Evolutionary conservation across 768 basidiomycete genomes (phyloP).

Genomic region (Rhodosporidiobolus sp.): DNA sequence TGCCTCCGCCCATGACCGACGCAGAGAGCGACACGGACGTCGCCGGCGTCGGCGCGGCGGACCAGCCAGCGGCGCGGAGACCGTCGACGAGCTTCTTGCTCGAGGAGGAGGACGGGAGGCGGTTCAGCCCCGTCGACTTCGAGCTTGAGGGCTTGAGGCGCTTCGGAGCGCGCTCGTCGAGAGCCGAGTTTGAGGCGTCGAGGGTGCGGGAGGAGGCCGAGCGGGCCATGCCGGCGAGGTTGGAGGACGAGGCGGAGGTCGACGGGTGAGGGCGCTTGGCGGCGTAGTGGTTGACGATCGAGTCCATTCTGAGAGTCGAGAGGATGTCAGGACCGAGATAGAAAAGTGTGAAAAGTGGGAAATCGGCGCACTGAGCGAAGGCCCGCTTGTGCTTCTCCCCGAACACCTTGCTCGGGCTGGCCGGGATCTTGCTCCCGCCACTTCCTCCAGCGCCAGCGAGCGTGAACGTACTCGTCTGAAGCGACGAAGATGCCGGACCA

Average conservation of each 20-base stretch:
- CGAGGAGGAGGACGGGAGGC: not conserved
- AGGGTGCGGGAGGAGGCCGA: not conserved
- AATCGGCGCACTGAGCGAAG: constrained; percentile 15
- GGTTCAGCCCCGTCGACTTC: not conserved
- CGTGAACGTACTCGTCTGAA: not conserved
- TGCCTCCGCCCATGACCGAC: not conserved
- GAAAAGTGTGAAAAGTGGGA: not conserved
- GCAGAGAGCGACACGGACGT: constrained; percentile 2
- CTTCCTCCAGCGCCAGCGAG: not conserved
- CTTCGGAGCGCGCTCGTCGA: constrained; percentile 3
- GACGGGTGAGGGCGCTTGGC: constrained; percentile 24
- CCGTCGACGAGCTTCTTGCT: constrained; percentile 15
- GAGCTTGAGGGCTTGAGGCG: constrained; percentile 10
- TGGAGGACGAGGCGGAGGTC: not conserved
- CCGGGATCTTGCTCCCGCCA: not conserved
- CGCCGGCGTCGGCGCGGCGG: not conserved
- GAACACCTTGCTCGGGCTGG: not conserved
- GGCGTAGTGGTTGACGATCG: constrained; percentile 38
- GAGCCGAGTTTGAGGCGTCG: not conserved
- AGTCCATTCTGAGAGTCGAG: constrained; percentile 23
- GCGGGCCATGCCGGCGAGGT: not conserved
- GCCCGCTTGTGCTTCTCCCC: constrained; percentile 2
- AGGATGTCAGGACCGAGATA: not conserved
- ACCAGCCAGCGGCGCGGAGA: constrained; percentile 21
- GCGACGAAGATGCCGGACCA: not conserved